Conservation (phyloP, 202 grass and related monocot genomes). For the Panicum virgatum region DNA sequence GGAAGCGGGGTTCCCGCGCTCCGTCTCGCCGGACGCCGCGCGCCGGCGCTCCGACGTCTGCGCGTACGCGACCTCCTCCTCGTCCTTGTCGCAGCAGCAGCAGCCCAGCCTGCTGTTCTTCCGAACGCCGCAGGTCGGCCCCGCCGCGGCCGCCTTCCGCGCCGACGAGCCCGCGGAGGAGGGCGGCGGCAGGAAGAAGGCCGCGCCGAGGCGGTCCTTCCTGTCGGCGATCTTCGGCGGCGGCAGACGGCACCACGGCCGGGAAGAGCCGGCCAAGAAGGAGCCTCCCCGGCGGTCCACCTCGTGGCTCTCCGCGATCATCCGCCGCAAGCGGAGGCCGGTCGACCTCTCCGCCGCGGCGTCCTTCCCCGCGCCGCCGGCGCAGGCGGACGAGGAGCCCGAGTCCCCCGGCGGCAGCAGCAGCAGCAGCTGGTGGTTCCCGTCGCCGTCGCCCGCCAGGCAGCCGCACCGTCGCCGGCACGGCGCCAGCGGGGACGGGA, state of each 20-base stretch:
- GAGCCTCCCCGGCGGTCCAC: conserved; percentile 48
- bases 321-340: conserved; percentile 46
- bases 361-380: background rate
- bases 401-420: conserved; percentile 33
- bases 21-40: conserved; percentile 53
- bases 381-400: conserved; percentile 36
- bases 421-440: conserved; percentile 48
- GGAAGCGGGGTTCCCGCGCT: conserved; percentile 30
- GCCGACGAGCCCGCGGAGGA: conserved; percentile 4
- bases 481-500: conserved; percentile 38
- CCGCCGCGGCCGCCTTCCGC: conserved; percentile 7
- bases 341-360: background rate
- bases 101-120: conserved; percentile 62
- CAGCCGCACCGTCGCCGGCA: conserved; percentile 31
- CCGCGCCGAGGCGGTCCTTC: conserved; percentile 16
- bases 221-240: conserved; percentile 46
- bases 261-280: background rate
- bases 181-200: background rate
- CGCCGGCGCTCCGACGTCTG: conserved; percentile 58
- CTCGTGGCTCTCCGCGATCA: conserved; percentile 57
- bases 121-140: conserved; percentile 65
- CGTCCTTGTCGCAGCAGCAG: background rate
- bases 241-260: conserved; percentile 10
- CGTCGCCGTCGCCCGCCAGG: conserved; percentile 43
- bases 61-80: background rate